Conservation (phyloP, 345 rosid genomes). For the rapeseed (Brassica napus) region Da-Ae NC_063449.1:46037001-46037500, state of each 20-base stretch:
- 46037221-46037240: not conserved
- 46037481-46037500: not conserved
- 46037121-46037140: not conserved
- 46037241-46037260: not conserved
- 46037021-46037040: not conserved
- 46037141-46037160: not conserved
- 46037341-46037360: not conserved
- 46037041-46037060: not conserved
- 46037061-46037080: too few relatives aligned
- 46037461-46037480: not conserved
- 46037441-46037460: not conserved
- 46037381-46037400: not conserved
- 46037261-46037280: not conserved
- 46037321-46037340: not conserved
- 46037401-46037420: not conserved
- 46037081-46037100: too few relatives aligned
- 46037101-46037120: too few relatives aligned
- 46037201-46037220: not conserved
- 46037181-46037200: too few relatives aligned
- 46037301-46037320: too few relatives aligned
- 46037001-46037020: not conserved
- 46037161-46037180: too few relatives aligned
- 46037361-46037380: not conserved
- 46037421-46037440: not conserved
- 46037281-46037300: not conserved